Conservation (phyloP, 352 stramenopile genomes). For the Globisporangium sylvaticum region DNA sequence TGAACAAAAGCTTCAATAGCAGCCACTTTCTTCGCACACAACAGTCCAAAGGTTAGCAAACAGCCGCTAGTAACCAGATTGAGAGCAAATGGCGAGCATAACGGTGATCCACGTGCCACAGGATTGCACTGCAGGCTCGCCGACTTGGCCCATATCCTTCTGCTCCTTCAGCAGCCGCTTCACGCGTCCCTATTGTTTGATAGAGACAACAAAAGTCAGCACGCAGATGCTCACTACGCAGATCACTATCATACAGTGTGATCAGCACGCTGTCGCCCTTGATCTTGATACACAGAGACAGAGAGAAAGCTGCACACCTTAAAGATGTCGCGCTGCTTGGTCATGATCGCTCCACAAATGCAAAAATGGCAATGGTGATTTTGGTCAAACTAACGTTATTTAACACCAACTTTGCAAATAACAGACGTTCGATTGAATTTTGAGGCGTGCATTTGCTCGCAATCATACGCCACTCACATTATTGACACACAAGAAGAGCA, state of each 20-base stretch:
- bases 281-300: background rate
- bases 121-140: slow-evolving; percentile 39
- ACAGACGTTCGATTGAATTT: background rate
- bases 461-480: background rate
- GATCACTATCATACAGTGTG: background rate
- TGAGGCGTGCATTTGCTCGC: background rate
- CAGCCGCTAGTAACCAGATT: background rate
- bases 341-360: slow-evolving; percentile 24
- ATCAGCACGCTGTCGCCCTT: background rate
- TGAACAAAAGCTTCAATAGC: slow-evolving; percentile 57
- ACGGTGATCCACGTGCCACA: slow-evolving; percentile 33
- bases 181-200: slow-evolving; percentile 37
- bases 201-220: background rate
- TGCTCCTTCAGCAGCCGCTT: slow-evolving; percentile 64
- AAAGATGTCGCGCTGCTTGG: slow-evolving; percentile 45
- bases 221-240: background rate
- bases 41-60: background rate
- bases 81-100: background rate
- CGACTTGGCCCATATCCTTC: slow-evolving; percentile 72
- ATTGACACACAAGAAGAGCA: slow-evolving; percentile 2
- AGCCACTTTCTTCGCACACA: slow-evolving; percentile 27
- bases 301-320: slow-evolving; percentile 28
- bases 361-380: background rate
- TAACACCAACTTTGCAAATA: background rate
- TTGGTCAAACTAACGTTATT: background rate